Conservation (phyloP, 768 basidiomycete species). For the Podaxis pistillaris region DNA sequence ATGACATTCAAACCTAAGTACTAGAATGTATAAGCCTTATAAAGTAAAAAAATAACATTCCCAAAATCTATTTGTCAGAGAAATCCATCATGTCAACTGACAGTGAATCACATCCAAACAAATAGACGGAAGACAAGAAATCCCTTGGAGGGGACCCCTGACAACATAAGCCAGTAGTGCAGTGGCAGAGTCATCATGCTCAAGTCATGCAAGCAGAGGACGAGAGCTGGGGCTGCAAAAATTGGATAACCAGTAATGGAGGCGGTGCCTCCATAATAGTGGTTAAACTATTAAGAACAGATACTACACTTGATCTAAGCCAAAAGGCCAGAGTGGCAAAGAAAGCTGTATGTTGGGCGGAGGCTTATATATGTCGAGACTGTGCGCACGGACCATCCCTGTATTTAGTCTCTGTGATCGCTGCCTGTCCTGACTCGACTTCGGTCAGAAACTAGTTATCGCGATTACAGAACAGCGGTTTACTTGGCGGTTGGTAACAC, state of each 20-base stretch:
- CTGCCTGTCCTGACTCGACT: too few relatives aligned
- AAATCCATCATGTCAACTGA: background rate
- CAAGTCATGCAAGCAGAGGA: conserved; percentile 61
- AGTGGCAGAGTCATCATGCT: conserved; percentile 54
- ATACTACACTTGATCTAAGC: conserved; percentile 99
- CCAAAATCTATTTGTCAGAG: conserved; percentile 7
- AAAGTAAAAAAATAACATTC: background rate
- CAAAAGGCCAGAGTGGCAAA: conserved; percentile 91
- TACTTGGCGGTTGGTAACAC: too few relatives aligned
- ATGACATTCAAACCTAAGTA: too few relatives aligned
- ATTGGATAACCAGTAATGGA: conserved; percentile 55
- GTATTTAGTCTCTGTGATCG: background rate
- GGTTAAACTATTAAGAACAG: conserved; percentile 89
- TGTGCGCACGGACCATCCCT: conserved; percentile 35
- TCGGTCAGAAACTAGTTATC: too few relatives aligned
- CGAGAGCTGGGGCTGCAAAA: conserved; percentile 50
- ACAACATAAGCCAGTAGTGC: conserved; percentile 63
- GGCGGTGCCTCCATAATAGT: conserved; percentile 57
- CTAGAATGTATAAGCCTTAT: too few relatives aligned
- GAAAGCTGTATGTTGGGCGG: conserved; percentile 22
- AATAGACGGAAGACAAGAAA: conserved; percentile 25
- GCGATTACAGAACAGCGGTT: too few relatives aligned
- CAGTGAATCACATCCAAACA: background rate
- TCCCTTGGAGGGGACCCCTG: conserved; percentile 42
- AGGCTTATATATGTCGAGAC: conserved; percentile 27